Percentiles rank a stretch among this genome's conserved stretches.
These are phyloP conservation scores for Pleurotus giganteus DNA, from an alignment of 768 basidiomycete genomes.

Conservation along the genomic window DNA sequence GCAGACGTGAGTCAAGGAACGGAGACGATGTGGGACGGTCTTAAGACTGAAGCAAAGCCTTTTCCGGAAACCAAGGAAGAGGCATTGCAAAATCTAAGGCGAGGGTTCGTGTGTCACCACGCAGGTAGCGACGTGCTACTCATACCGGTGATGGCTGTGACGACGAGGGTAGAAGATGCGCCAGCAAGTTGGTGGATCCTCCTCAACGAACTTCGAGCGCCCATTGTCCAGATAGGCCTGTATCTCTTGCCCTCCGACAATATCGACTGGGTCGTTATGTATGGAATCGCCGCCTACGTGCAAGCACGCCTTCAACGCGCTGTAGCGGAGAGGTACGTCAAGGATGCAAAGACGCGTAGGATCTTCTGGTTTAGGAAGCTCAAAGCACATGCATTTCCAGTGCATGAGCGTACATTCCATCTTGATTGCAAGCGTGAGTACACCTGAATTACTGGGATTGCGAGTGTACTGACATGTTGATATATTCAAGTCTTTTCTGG, in stretches of 20 bases:
- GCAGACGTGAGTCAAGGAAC: background rate
- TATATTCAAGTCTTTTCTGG: background rate
- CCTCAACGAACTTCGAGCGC: background rate
- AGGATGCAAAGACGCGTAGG: constrained; percentile 6
- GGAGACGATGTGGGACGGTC: background rate
- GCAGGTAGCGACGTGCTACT: background rate
- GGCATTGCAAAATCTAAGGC: background rate
- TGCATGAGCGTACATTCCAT: background rate
- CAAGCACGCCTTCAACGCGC: constrained; percentile 4
- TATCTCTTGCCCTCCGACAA: constrained; percentile 4
- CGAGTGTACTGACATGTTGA: background rate
- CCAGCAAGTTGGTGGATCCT: constrained; percentile 9
- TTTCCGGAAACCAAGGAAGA: constrained; percentile 4
- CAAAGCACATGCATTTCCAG: background rate
- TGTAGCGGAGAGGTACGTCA: constrained; percentile 3
- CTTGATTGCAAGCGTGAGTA: constrained; percentile 1
- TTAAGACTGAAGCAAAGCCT: background rate
- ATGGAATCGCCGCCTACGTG: background rate
- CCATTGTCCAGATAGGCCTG: background rate
- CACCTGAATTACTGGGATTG: background rate
- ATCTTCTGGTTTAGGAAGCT: constrained; percentile 7
- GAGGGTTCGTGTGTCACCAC: background rate
- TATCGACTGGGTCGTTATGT: constrained; percentile 4
- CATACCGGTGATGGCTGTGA: background rate
- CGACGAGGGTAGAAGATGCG: constrained; percentile 1